Percentiles rank a stretch among this genome's conserved stretches.
phyloP scores from a whole-genome alignment of 768 basidiomycete genomes.

The Cubamyces lactineus region DNA sequence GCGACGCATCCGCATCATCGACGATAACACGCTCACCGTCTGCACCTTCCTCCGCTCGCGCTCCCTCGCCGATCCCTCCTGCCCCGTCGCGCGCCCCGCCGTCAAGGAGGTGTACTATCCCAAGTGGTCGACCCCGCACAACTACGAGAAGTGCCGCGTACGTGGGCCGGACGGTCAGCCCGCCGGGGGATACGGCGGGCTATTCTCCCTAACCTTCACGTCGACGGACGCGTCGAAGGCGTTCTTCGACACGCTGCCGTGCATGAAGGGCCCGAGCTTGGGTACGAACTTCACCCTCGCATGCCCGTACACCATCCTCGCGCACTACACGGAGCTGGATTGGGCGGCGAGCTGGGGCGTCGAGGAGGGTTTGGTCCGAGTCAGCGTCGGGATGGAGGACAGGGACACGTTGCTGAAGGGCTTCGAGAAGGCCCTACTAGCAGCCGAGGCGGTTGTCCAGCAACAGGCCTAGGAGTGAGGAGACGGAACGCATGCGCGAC shows the following conservation, averaged over 20 bases:
- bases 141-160: slow-evolving; percentile 74
- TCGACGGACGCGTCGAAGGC: slow-evolving; percentile 65
- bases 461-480: not conserved
- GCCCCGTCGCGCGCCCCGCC: slow-evolving; percentile 41
- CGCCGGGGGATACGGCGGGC: slow-evolving; percentile 71
- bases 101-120: slow-evolving; percentile 92
- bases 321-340: slow-evolving; percentile 85
- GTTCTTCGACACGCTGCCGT: slow-evolving; percentile 84
- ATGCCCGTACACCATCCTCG: slow-evolving; percentile 91
- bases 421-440: slow-evolving; percentile 67
- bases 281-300: slow-evolving; percentile 97
- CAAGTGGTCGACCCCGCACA: slow-evolving; percentile 69
- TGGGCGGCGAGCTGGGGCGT: slow-evolving; percentile 93
- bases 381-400: slow-evolving; percentile 93
- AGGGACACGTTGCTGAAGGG: slow-evolving; percentile 52
- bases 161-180: slow-evolving; percentile 30
- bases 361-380: slow-evolving; percentile 78
- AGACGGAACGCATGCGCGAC: no score
- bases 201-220: slow-evolving; percentile 88
- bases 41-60: slow-evolving; percentile 76
- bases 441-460: slow-evolving; percentile 56
- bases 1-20: slow-evolving; percentile 72
- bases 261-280: slow-evolving; percentile 87
- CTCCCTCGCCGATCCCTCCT: slow-evolving; percentile 41
- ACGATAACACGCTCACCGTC: slow-evolving; percentile 79